These are phyloP conservation scores for Acidomyces sp. DNA, from an alignment of 495 filamentous ascomycete genomes.

Conservation along the genomic window DNA sequence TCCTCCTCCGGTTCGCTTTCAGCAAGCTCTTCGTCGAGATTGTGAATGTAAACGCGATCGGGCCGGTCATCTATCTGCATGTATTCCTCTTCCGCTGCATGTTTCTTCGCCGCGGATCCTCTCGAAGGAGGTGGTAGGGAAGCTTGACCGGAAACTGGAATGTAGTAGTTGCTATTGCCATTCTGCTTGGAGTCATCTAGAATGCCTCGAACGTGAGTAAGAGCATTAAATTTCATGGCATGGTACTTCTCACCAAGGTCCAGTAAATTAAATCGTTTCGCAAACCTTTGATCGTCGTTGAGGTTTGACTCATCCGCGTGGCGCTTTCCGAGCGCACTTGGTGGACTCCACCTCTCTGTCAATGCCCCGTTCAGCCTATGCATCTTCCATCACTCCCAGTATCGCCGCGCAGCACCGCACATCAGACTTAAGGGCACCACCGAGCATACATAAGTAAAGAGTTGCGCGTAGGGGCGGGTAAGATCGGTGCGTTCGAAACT, in stretches of 20 bases:
- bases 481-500: not conserved
- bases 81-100: conserved; percentile 36
- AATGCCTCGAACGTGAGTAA: not conserved
- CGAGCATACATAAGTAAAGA: no score
- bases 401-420: no score
- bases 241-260: conserved; percentile 53
- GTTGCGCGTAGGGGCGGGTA: no score
- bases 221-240: not conserved
- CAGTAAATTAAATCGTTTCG: conserved; percentile 69
- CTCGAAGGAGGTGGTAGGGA: no score
- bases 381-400: conserved; percentile 3
- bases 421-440: no score
- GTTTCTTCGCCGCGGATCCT: no score
- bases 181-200: conserved; percentile 26
- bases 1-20: conserved; percentile 34
- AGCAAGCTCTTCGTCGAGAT: conserved; percentile 75
- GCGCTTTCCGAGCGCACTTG: conserved; percentile 2
- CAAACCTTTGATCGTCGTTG: conserved; percentile 39
- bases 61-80: conserved; percentile 87
- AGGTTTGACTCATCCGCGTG: conserved; percentile 18
- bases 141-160: conserved; percentile 30
- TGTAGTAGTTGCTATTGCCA: conserved; percentile 44
- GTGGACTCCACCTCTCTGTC: conserved; percentile 1
- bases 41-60: conserved; percentile 76
- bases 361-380: conserved; percentile 1